Conservation (phyloP, 164 flowering plant species). For the Kalanchoe fedtschenkoi region DNA sequence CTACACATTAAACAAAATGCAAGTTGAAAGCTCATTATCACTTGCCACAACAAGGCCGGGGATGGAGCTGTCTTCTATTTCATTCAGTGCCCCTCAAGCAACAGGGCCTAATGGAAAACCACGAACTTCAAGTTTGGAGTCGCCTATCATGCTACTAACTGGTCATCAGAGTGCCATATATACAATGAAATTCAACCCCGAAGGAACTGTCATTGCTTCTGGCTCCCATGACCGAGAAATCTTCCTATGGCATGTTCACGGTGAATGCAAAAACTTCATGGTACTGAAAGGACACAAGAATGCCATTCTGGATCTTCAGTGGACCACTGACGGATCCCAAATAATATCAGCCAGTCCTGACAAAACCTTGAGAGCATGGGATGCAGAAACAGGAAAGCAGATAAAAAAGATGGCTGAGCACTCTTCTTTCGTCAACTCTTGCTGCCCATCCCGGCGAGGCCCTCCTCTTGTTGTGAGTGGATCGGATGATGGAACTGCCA, state of each 20-base stretch:
- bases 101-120: conserved; percentile 26
- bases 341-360: conserved; percentile 95
- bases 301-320: conserved; percentile 84
- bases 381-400: conserved; percentile 91
- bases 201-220: conserved; percentile 86
- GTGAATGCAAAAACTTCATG: conserved; percentile 94
- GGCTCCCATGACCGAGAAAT: conserved; percentile 95
- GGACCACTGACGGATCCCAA: conserved; percentile 95
- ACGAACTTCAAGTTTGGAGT: conserved; percentile 76
- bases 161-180: conserved; percentile 95
- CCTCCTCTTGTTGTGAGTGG: conserved; percentile 96
- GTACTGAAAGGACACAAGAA: conserved; percentile 93
- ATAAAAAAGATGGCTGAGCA: conserved; percentile 94
- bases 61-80: conserved; percentile 51
- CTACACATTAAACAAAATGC: background rate
- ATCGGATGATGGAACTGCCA: conserved; percentile 97
- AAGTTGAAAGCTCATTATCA: conserved; percentile 35
- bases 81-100: background rate
- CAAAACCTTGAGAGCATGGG: conserved; percentile 94
- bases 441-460: conserved; percentile 84
- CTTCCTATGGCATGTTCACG: conserved; percentile 82
- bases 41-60: background rate
- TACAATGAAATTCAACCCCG: conserved; percentile 90
- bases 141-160: conserved; percentile 81
- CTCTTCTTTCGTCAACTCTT: conserved; percentile 80